Percentiles rank a stretch among this genome's conserved stretches.
Evolutionary conservation across 805 yeast genomes (phyloP).

Genomic region (Yarrowia alimentaria): DNA sequence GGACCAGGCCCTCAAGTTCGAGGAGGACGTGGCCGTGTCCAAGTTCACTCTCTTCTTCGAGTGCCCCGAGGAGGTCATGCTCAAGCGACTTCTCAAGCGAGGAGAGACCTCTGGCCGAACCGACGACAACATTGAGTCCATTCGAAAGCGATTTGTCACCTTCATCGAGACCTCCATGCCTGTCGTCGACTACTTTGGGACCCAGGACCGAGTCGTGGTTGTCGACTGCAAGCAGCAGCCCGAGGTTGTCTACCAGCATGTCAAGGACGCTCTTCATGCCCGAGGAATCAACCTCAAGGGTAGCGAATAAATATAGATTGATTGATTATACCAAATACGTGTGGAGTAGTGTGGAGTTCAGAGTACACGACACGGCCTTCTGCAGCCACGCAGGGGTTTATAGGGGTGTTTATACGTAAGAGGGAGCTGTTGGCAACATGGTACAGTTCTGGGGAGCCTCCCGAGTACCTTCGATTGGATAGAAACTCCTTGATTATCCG

Average conservation of each 20-base stretch:
- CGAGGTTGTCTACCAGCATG: constrained; percentile 70
- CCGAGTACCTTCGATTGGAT: too few species aligned
- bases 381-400: too few species aligned
- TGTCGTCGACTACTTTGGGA: constrained; percentile 16
- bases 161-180: constrained; percentile 24
- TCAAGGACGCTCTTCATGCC: constrained; percentile 59
- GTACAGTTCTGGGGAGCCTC: too few species aligned
- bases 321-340: too few species aligned
- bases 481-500: too few species aligned
- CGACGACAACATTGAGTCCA: constrained; percentile 90
- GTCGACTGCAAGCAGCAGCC: constrained; percentile 78
- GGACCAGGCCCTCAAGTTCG: constrained; percentile 97
- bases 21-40: constrained; percentile 51
- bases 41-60: constrained; percentile 46
- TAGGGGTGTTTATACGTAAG: too few species aligned
- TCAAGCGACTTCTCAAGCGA: constrained; percentile 77
- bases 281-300: constrained; percentile 28
- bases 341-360: too few species aligned
- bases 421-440: too few species aligned
- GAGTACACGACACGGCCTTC: too few species aligned
- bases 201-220: constrained; percentile 62
- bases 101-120: constrained; percentile 93
- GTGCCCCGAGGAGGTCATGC: constrained; percentile 80
- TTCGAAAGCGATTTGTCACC: constrained; percentile 75
- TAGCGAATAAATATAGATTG: neutral